Evolutionary conservation across 2,329 filamentous ascomycete species (phyloP).

Genomic region (Diplodia seriata): DNA sequence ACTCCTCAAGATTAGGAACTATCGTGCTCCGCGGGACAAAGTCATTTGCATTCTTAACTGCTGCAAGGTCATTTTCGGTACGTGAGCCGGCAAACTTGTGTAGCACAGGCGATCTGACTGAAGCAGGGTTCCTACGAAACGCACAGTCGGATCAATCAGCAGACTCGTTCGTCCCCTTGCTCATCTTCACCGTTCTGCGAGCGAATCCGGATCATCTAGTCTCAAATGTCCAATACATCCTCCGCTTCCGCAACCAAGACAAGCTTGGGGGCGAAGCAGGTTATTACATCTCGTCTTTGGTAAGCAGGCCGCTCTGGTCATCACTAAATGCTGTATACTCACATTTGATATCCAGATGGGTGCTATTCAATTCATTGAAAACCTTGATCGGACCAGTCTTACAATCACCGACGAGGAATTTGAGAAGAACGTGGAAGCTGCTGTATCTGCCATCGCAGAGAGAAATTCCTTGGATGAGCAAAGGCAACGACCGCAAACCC

Average conservation of each 20-base stretch:
- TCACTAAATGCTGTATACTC: background rate
- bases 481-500: slow-evolving; percentile 37
- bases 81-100: slow-evolving; percentile 36
- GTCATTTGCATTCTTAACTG: slow-evolving; percentile 98
- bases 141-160: slow-evolving; percentile 93
- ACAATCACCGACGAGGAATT: slow-evolving; percentile 96
- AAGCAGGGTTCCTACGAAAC: slow-evolving; percentile 80
- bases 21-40: slow-evolving; percentile 95
- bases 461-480: slow-evolving; percentile 68
- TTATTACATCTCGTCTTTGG: slow-evolving; percentile 94
- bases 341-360: slow-evolving; percentile 67
- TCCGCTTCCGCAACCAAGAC: slow-evolving; percentile 95
- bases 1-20: slow-evolving; percentile 93
- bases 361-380: slow-evolving; percentile 95
- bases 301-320: slow-evolving; percentile 50
- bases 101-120: background rate
- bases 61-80: slow-evolving; percentile 98
- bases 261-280: slow-evolving; percentile 97
- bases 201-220: slow-evolving; percentile 95
- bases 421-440: slow-evolving; percentile 92
- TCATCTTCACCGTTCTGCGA: slow-evolving; percentile 95
- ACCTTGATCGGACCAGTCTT: slow-evolving; percentile 88
- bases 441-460: slow-evolving; percentile 94
- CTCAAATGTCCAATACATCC: slow-evolving; percentile 97
- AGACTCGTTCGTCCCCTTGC: slow-evolving; percentile 90